Percentiles rank a stretch among this genome's conserved stretches.
Evolutionary conservation across 2,329 filamentous ascomycete genomes (phyloP).

Genomic region (Chrysosporium queenslandicum): DNA sequence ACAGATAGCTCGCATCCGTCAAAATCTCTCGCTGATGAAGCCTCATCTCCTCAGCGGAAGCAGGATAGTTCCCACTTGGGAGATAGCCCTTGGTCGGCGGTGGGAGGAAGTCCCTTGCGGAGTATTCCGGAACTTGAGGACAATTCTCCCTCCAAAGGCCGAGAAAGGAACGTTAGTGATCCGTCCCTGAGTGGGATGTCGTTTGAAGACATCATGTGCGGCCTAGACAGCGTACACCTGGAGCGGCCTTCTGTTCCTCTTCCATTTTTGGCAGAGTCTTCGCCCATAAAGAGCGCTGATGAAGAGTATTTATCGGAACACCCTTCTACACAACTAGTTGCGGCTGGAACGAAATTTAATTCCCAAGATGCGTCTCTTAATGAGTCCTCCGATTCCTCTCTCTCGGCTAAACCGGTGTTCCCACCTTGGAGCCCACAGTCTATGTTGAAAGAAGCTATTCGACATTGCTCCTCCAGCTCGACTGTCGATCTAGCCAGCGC

Average conservation of each 20-base stretch:
- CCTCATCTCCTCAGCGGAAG: constrained; percentile 34
- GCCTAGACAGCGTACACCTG: constrained; percentile 31
- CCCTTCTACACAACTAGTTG: background rate
- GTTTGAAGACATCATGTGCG: constrained; percentile 22
- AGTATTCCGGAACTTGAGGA: constrained; percentile 17
- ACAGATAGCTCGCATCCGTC: constrained; percentile 46
- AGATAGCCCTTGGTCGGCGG: constrained; percentile 20
- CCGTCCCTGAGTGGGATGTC: constrained; percentile 17
- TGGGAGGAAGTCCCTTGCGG: constrained; percentile 16
- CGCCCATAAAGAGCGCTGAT: background rate
- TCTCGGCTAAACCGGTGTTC: constrained; percentile 23
- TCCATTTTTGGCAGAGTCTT: constrained; percentile 29
- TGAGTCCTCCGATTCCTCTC: constrained; percentile 23
- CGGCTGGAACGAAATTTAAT: no score
- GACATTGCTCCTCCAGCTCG: constrained; percentile 32
- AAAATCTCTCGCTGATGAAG: constrained; percentile 42
- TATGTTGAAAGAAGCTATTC: constrained; percentile 32
- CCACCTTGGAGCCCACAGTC: constrained; percentile 35
- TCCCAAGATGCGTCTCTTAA: background rate
- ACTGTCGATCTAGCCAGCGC: constrained; percentile 34
- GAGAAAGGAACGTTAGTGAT: constrained; percentile 11
- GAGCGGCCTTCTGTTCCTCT: constrained; percentile 36
- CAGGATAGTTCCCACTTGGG: constrained; percentile 19
- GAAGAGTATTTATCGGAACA: background rate
- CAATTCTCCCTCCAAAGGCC: constrained; percentile 15